Evolutionary conservation across 176 grass and related monocot species (phyloP).

Genomic region (Thinopyrum elongatum): DNA sequence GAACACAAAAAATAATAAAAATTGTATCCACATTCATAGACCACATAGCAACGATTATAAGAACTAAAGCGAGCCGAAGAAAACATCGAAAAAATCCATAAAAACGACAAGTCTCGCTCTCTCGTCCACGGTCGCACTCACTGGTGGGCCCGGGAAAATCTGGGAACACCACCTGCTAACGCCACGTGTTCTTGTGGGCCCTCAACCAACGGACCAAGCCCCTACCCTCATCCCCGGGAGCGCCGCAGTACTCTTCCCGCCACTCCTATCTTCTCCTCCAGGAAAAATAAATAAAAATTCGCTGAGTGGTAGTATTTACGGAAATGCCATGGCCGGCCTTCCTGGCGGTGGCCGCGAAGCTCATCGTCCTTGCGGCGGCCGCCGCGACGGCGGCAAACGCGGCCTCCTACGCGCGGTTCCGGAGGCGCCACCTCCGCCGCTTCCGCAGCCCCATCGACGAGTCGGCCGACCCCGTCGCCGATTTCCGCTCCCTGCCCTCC

Average conservation of each 20-base stretch:
- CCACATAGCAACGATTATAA: no score
- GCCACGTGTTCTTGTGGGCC: conserved; percentile 17
- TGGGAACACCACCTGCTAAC: background rate
- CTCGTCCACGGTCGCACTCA: background rate
- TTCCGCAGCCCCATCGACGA: conserved; percentile 69
- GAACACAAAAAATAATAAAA: no score
- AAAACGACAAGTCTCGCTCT: no score
- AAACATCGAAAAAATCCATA: no score
- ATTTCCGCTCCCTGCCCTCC: conserved; percentile 51
- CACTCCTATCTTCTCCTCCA: conserved; percentile 15
- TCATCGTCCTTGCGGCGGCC: conserved; percentile 55
- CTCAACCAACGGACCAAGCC: background rate
- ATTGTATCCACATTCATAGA: no score
- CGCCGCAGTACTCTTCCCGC: conserved; percentile 34
- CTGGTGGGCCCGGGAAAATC: conserved; percentile 14
- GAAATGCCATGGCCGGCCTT: conserved; percentile 60
- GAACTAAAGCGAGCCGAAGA: no score
- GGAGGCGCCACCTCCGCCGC: conserved; percentile 62
- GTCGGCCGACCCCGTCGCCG: conserved; percentile 57
- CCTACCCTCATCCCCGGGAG: background rate
- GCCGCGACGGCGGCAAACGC: conserved; percentile 59
- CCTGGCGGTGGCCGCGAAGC: conserved; percentile 51
- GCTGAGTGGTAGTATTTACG: background rate
- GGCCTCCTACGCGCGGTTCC: conserved; percentile 59
- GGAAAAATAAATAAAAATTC: background rate